Base-by-base conservation (phyloP, 768 basidiomycete species). In the Boletus vermiculosoides region DNA sequence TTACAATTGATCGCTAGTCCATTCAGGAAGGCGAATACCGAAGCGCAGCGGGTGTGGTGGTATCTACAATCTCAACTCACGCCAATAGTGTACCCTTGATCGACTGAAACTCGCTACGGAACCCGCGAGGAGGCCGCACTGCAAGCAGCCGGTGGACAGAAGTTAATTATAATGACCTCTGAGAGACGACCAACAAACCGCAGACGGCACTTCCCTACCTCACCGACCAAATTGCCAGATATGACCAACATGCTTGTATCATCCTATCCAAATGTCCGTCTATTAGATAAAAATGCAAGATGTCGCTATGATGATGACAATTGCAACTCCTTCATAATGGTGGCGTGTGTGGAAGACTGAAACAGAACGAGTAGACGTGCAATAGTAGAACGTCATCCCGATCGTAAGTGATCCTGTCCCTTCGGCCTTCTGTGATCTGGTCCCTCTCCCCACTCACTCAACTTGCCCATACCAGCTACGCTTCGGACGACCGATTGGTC, bases 261-360 rank as follows among this genome's bases (percentile, higher is more conserved):
- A 63, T 60, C 57, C 54, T 62, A 71, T 55, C 70, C 70, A 72
- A 73, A 73, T 73, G 51, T 73, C 70, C 71, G 70, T 63, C 68
- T 55, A 71, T 70, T 70, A 71, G 67, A 73, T 71, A 73, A 73
- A 70, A 61, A 61, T 51, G 62, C 53, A 13, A 61, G 51, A 58
- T 52, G 52, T 60, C 49, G 68, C 60, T 60, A 61, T 50, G 60
- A 58, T 66, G 63, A 61, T 59, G 50, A 57, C 58, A 47, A 58
- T 16, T 52, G 66, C 68, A 50, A 64, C 69, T 61, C 64, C 62
- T 59, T 71, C 59, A 57, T 62, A 60, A 58, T 48, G 48, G 50
- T 59, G 30, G 37, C 52, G 53, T 55, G 58, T 56, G 55, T 36
- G 36, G 25, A 39, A 40, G 49, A 56, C 40, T 53, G 56, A 56